phyloP scores from a whole-genome alignment of 495 filamentous ascomycete species.

The Aspergillus kassunensis region DNA sequence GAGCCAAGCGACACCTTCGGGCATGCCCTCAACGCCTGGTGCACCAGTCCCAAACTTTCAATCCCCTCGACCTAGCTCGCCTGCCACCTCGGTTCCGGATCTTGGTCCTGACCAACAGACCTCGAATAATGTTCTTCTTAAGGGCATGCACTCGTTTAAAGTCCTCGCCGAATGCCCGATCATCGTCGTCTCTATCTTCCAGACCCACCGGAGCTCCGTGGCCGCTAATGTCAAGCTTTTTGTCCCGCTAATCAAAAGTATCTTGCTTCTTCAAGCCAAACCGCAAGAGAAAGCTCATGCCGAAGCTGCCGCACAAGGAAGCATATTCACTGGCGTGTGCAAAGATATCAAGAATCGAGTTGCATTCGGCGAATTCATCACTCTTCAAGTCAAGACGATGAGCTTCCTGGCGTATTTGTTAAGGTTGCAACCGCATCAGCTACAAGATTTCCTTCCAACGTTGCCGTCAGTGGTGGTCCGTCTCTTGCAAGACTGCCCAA shows the following conservation, averaged over 20 bases:
- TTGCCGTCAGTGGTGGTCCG: conserved; percentile 90
- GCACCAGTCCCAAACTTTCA: conserved; percentile 69
- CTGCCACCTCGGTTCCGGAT: conserved; percentile 73
- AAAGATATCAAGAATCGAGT: conserved; percentile 89
- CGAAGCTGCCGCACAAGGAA: conserved; percentile 68
- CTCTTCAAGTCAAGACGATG: conserved; percentile 98
- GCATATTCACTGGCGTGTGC: conserved; percentile 89
- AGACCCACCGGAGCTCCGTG: conserved; percentile 78
- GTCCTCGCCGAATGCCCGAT: conserved; percentile 97
- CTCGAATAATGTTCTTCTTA: conserved; percentile 69
- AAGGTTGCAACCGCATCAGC: conserved; percentile 78
- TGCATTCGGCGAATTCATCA: conserved; percentile 97
- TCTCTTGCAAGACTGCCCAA: conserved; percentile 86
- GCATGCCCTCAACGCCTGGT: conserved; percentile 73
- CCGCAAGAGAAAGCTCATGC: conserved; percentile 90
- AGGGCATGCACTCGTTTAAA: conserved; percentile 98
- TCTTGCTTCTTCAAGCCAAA: conserved; percentile 83
- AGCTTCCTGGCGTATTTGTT: conserved; percentile 95
- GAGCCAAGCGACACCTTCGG: conserved; percentile 57
- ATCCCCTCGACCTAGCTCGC: conserved; percentile 85
- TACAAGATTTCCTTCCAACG: conserved; percentile 83
- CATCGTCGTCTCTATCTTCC: conserved; percentile 97
- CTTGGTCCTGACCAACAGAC: conserved; percentile 71
- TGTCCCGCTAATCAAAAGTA: conserved; percentile 87
- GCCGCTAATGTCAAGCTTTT: conserved; percentile 84